Evolutionary conservation across 2,329 filamentous ascomycete genomes (phyloP), one percentile per base, ranked within the genome.

Genomic region (Chaetomiaceae sp.): DNA sequence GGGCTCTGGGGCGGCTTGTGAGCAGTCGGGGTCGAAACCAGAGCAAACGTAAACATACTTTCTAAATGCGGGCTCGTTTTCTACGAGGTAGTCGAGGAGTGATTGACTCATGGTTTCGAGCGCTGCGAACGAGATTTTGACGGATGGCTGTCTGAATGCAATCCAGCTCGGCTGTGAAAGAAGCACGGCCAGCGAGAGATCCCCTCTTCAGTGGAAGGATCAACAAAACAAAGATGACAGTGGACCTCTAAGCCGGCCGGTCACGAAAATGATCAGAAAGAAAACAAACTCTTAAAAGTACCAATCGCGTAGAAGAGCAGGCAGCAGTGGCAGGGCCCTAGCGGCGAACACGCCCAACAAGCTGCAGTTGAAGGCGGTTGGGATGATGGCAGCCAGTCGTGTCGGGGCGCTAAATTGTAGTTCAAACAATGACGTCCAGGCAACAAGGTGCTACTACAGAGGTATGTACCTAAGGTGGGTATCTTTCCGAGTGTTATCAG

Each of bases 41-140:
- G n/a, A 5, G 23, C n/a, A 41, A 13, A 18, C n/a, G 43, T 34
- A 32, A 53, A 48, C 57, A 36, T 41, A 65, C 65, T 62, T 66
- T 32, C 64, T 58, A 38, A 67, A 67, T 10, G 57, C 53, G 9
- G 62, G 63, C 54, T 67, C 65, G 55, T 65, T 56, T 38, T 67
- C 61, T 25, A 66, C 61, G 49, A 67, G 62, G 43, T 64, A 66
- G 8, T 65, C 64, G 11, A 63, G 51, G 5, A 64, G 58, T 53
- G 58, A 48, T 55, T 52, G 53, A 23, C 18, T 38, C 51, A 56
- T 56, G n/a, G 2, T 49, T 25, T 2, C 14, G 38, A 23, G 14
- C n/a, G 7, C 41, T 14, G 14, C 8, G 10, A 21, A 8, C 4
- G 10, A 1, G 23, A 46, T 14, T 18, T 20, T 5, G 18, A 5